A percentile compares a stretch with the other conserved stretches of the same genome.
Evolutionary conservation across 306 rosid species (phyloP).

Genomic region (Cicer cuneatum): DNA sequence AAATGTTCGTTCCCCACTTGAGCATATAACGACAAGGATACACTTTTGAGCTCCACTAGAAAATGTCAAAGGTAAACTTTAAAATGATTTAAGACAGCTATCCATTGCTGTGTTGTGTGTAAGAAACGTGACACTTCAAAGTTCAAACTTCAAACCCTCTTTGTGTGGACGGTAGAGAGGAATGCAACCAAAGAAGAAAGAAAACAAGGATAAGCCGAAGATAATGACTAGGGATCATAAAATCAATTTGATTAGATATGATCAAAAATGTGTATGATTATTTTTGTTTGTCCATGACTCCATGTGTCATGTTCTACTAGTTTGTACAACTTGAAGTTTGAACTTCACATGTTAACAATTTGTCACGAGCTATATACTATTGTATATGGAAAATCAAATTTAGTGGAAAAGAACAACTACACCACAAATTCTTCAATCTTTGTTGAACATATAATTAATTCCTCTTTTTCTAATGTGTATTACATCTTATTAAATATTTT

Average conservation of each 20-base stretch:
- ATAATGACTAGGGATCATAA: not conserved
- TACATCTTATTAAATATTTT: not conserved
- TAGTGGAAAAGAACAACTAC: not conserved
- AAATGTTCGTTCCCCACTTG: too few relatives aligned
- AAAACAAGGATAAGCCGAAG: slow-evolving; percentile 5
- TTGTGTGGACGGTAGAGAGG: slow-evolving; percentile 26
- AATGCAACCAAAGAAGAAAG: not conserved
- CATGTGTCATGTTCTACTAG: not conserved
- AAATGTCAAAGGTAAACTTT: slow-evolving; percentile 23
- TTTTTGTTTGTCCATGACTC: not conserved
- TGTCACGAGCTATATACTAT: slow-evolving; percentile 8
- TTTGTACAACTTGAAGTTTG: slow-evolving; percentile 13
- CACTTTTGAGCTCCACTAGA: slow-evolving; percentile 30
- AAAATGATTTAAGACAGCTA: not conserved
- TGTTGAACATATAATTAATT: not conserved
- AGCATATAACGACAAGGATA: slow-evolving; percentile 44
- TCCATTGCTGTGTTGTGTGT: not conserved
- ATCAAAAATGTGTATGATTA: not conserved
- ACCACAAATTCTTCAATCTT: not conserved
- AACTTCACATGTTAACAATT: slow-evolving; percentile 6
- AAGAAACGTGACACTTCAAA: slow-evolving; percentile 23
- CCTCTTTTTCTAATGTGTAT: not conserved
- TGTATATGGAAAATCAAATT: slow-evolving; percentile 5
- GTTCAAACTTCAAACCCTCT: slow-evolving; percentile 2
- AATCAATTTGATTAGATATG: not conserved